Evolutionary conservation across 177 flowering plant genomes (phyloP).

Genomic region (Tripterygium wilfordii): DNA sequence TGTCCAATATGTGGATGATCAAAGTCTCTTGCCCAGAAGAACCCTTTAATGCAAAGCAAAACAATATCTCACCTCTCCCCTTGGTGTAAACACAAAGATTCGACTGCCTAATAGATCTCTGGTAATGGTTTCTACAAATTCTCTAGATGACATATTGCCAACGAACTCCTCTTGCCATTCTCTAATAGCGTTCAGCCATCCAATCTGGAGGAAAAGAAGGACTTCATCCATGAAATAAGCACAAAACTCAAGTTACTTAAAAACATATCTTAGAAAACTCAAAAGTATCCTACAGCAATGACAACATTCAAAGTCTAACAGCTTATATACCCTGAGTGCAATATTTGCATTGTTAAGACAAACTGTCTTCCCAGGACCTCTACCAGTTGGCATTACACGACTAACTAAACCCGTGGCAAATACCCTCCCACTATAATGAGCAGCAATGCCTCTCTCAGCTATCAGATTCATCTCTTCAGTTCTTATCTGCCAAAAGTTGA

Average conservation of each 20-base stretch:
- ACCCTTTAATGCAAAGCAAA: too few relatives aligned
- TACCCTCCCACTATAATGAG: slow-evolving; percentile 87
- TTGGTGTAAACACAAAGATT: slow-evolving; percentile 95
- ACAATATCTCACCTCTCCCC: slow-evolving; percentile 77
- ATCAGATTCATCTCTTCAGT: slow-evolving; percentile 98
- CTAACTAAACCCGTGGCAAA: slow-evolving; percentile 62
- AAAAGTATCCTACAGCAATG: slow-evolving; percentile 5
- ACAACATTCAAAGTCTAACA: too few relatives aligned
- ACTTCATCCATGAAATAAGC: slow-evolving; percentile 19
- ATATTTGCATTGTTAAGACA: slow-evolving; percentile 82
- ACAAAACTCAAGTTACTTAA: too few relatives aligned
- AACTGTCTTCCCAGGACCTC: slow-evolving; percentile 61
- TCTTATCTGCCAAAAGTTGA: slow-evolving; percentile 55
- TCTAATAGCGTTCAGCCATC: slow-evolving; percentile 98
- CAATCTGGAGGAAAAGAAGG: slow-evolving; percentile 52
- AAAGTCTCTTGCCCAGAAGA: too few relatives aligned
- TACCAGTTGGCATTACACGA: slow-evolving; percentile 46
- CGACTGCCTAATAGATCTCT: slow-evolving; percentile 93
- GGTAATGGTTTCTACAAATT: slow-evolving; percentile 90
- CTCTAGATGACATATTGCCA: slow-evolving; percentile 98
- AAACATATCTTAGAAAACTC: slow-evolving; percentile 7
- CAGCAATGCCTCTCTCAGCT: slow-evolving; percentile 97
- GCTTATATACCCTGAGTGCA: slow-evolving; percentile 82
- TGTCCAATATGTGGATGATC: too few relatives aligned
- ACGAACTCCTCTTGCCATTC: slow-evolving; percentile 99